phyloP scores from a whole-genome alignment of 169 alveolate genomes.

The Plasmodium chabaudi region DNA sequence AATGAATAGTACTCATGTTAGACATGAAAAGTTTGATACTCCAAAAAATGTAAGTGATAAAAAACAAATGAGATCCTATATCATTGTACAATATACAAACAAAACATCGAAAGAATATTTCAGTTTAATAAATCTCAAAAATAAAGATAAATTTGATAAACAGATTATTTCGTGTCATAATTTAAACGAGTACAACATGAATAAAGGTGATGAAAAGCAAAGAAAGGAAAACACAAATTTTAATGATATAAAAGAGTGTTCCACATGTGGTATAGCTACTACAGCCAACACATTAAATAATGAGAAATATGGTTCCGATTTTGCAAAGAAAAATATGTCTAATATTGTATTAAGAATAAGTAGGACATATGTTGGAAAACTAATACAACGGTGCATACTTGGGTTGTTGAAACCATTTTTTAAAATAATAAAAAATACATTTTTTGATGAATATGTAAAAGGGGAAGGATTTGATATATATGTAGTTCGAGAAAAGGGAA shows the following conservation, averaged over 20 bases:
- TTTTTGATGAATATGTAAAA: slow-evolving; percentile 1
- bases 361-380: background rate
- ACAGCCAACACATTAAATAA: no score
- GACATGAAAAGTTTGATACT: no score
- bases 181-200: background rate
- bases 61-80: background rate
- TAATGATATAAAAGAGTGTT: no score
- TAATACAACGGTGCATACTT: background rate
- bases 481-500: slow-evolving; percentile 9
- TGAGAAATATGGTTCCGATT: no score
- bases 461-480: slow-evolving; percentile 26
- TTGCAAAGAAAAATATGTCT: no score
- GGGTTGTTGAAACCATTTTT: background rate
- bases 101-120: slow-evolving; percentile 4
- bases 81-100: slow-evolving; percentile 16
- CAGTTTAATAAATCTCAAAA: background rate
- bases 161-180: background rate
- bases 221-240: background rate
- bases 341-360: no score
- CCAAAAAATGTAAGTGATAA: background rate
- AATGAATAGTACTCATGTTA: no score
- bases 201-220: background rate
- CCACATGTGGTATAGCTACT: no score
- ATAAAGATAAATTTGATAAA: background rate
- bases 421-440: slow-evolving; percentile 1